Conservation (phyloP, 139 green algal species). For the Closterium sp. region DNA sequence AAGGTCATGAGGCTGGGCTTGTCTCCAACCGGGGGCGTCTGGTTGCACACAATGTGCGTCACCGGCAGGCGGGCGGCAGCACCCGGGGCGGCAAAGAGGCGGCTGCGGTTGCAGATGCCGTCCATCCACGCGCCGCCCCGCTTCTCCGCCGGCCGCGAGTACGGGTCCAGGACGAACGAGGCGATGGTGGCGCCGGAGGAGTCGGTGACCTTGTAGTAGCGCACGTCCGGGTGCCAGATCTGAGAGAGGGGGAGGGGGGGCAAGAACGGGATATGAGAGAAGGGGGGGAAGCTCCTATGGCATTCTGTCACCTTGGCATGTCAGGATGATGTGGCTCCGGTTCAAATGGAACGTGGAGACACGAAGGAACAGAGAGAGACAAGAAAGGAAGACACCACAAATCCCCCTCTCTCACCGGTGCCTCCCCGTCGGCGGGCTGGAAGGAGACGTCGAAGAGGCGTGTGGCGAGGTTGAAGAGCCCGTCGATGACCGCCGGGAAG, state of each 20-base stretch:
- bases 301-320: no score
- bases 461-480: constrained; percentile 83
- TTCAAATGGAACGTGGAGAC: no score
- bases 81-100: constrained; percentile 49
- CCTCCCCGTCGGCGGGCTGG: constrained; percentile 77
- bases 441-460: constrained; percentile 78
- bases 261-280: background rate
- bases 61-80: constrained; percentile 81
- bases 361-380: no score
- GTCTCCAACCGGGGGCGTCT: constrained; percentile 82
- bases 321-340: no score
- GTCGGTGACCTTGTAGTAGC: constrained; percentile 78
- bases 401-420: constrained; percentile 59
- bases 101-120: constrained; percentile 69
- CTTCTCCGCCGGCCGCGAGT: constrained; percentile 91
- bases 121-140: constrained; percentile 94
- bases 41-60: constrained; percentile 96
- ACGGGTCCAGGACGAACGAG: constrained; percentile 94
- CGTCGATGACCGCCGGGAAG: constrained; percentile 71
- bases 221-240: constrained; percentile 86
- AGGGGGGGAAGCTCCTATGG: no score
- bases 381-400: no score
- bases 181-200: constrained; percentile 66
- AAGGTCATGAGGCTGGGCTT: constrained; percentile 96
- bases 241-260: background rate